A percentile compares a stretch with the other conserved stretches of the same genome.
Conservation (phyloP, 345 rosid species). For the Erodium maritimum region DNA sequence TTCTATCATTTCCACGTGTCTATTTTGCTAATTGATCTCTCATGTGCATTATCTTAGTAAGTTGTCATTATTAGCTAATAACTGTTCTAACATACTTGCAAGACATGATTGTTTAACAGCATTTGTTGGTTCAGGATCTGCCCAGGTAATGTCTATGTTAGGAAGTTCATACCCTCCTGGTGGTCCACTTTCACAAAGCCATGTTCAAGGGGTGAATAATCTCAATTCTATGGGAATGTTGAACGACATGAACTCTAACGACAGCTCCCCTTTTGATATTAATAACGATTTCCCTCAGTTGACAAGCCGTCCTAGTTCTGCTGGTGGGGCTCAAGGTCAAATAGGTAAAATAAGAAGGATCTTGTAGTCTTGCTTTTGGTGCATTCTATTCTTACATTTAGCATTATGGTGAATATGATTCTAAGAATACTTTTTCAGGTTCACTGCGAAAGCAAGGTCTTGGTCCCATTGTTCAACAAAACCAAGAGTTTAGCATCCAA, state of each 20-base stretch:
- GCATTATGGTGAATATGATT: conserved; percentile 8
- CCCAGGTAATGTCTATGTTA: conserved; percentile 84
- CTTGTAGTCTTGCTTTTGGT: conserved; percentile 4
- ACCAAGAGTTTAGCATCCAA: conserved; percentile 98
- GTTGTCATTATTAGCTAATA: background rate
- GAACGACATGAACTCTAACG: conserved; percentile 66
- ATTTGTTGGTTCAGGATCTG: conserved; percentile 54
- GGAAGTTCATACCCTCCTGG: conserved; percentile 69
- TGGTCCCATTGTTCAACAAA: conserved; percentile 85
- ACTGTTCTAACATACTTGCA: background rate
- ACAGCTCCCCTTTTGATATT: conserved; percentile 86
- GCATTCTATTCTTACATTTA: background rate
- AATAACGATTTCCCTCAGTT: conserved; percentile 87
- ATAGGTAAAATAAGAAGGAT: conserved; percentile 35
- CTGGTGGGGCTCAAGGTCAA: conserved; percentile 98
- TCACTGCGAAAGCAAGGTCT: conserved; percentile 82
- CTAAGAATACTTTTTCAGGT: conserved; percentile 31
- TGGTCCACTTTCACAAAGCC: conserved; percentile 81
- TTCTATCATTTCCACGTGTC: background rate
- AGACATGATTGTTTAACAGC: background rate
- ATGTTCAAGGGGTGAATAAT: conserved; percentile 75
- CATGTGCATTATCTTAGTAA: background rate
- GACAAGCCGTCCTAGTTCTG: conserved; percentile 90
- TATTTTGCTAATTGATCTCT: background rate
- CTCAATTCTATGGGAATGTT: conserved; percentile 80